Evolutionary conservation across 1,139 yeast genomes (phyloP).

Genomic region (Yamadazyma buinensis): DNA sequence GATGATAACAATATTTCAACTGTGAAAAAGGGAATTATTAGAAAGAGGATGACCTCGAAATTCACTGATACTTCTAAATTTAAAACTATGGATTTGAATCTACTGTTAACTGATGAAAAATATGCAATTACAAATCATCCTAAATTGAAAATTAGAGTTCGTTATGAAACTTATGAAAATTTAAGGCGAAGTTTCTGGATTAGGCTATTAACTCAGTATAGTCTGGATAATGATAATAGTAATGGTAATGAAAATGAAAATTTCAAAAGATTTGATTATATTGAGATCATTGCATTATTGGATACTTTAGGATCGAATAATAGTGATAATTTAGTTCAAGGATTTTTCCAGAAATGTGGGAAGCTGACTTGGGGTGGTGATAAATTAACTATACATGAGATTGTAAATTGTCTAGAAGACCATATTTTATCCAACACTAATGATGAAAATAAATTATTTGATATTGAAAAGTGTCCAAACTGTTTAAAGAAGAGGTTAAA

Average conservation of each 20-base stretch:
- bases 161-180: conserved; percentile 64
- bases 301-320: conserved; percentile 62
- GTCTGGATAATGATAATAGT: conserved; percentile 13
- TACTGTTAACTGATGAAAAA: conserved; percentile 31
- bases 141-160: conserved; percentile 52
- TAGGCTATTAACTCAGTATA: conserved; percentile 53
- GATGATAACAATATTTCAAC: conserved; percentile 31
- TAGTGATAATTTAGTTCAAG: conserved; percentile 42
- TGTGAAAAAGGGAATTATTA: conserved; percentile 24
- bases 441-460: conserved; percentile 43
- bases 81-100: conserved; percentile 37
- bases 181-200: conserved; percentile 72
- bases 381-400: conserved; percentile 51
- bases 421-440: conserved; percentile 23
- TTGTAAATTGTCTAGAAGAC: conserved; percentile 51
- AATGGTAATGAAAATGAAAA: conserved; percentile 39
- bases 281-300: conserved; percentile 55
- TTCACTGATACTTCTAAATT: conserved; percentile 42
- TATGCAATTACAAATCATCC: conserved; percentile 47
- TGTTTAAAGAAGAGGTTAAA: conserved; percentile 63
- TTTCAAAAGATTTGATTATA: conserved; percentile 38
- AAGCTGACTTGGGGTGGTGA: conserved; percentile 55
- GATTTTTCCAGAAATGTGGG: conserved; percentile 40
- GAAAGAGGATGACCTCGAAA: conserved; percentile 24
- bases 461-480: conserved; percentile 69